Conservation (phyloP, 2,329 filamentous ascomycete genomes). For the Coniochaeta sp. region DNA sequence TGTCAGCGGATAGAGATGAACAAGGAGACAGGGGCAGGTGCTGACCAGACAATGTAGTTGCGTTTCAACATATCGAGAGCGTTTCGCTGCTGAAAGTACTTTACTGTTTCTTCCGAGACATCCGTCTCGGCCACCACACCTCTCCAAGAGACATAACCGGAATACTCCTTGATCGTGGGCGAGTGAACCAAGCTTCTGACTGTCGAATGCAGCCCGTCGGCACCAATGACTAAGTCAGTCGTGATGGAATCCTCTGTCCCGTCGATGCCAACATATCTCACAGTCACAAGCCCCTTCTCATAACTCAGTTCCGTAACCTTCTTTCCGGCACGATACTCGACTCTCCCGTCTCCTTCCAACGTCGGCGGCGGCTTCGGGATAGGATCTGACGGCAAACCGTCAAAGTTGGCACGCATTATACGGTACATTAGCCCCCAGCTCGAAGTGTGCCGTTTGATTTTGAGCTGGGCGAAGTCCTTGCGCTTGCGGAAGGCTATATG, state of each 20-base stretch:
- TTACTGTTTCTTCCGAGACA: slow-evolving; percentile 11
- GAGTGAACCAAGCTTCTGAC: slow-evolving; percentile 16
- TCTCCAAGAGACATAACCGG: slow-evolving; percentile 21
- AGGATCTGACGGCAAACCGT: slow-evolving; percentile 20
- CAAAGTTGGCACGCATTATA: slow-evolving; percentile 30
- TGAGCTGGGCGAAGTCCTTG: slow-evolving; percentile 6
- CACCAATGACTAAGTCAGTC: slow-evolving; percentile 24
- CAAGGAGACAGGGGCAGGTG: background rate
- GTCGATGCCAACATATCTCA: slow-evolving; percentile 16
- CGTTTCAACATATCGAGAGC: slow-evolving; percentile 8
- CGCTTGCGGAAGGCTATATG: slow-evolving; percentile 10
- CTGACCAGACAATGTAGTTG: slow-evolving; percentile 16
- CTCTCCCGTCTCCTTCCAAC: slow-evolving; percentile 11
- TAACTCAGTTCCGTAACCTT: slow-evolving; percentile 12
- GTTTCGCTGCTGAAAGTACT: slow-evolving; percentile 11
- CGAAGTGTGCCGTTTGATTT: slow-evolving; percentile 24
- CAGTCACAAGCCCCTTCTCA: slow-evolving; percentile 7
- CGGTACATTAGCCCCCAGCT: slow-evolving; percentile 33
- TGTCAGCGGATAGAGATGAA: background rate
- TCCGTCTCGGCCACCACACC: slow-evolving; percentile 14
- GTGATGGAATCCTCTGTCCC: slow-evolving; percentile 17
- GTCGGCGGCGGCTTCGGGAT: slow-evolving; percentile 13
- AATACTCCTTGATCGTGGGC: slow-evolving; percentile 13
- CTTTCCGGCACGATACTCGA: slow-evolving; percentile 14
- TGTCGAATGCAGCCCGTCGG: slow-evolving; percentile 23